Evolutionary conservation across 306 rosid genomes (phyloP), one percentile per base, ranked within the genome.

Genomic region (Malus sylvestris): DNA sequence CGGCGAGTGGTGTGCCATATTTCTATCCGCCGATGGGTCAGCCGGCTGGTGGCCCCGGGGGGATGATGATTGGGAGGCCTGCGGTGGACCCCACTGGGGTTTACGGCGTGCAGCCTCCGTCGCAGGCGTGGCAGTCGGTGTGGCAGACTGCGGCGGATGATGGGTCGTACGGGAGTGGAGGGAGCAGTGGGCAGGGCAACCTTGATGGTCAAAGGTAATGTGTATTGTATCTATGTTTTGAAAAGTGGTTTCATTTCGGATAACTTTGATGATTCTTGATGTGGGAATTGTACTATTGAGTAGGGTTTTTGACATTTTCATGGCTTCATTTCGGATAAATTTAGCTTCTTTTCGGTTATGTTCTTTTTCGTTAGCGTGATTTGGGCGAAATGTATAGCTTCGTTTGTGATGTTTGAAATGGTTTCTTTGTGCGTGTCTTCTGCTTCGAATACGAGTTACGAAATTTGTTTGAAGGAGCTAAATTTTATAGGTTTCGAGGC

Each of bases 41-140:
- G 76, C 97, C 97, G 3, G 89, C 97, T 0, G 94, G 91, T 4
- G 78, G 75, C 35, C 87, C 85, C 0, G 89, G 83, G 0, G 96
- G 90, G 46, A 88, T 92, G 88, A 95, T 95, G 96, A 89, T 92
- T 52, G 97, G 97, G 4, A 82, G 96, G 49, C 99, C 97, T 8
- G 93, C 99, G 1, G 79, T 92, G 76, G 99, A 95, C 80, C 93
- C 99, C 8, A 66, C 91, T 0, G 99, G 92, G 5, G 88, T 93
- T 14, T 92, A 92, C 45, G 96, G 70, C 25, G 27, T 66, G 23
- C 97, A 92, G 83, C 97, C 97, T 0, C 99, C 99, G 2, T 95
- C 99, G 1, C 97, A 95, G 83, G 99, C 99, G 4, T 95, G 97
- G 99, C 97, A 92, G 79, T 90, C 97, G 0, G 97, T 88, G 64